Conservation (phyloP, 2,329 filamentous ascomycete species). For the Colletotrichum kahawae region DNA sequence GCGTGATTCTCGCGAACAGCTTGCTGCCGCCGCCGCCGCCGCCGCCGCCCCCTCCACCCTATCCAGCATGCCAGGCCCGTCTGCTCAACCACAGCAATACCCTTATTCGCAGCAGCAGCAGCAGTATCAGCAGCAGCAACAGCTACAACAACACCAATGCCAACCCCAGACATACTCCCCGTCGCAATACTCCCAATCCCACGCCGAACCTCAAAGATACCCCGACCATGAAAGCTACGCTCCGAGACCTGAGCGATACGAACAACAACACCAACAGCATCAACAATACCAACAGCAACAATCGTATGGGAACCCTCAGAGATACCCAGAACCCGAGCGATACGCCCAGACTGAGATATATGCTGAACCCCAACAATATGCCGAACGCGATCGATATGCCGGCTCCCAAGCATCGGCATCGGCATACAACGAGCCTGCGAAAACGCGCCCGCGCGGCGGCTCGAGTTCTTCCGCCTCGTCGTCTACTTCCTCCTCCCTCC, state of each 20-base stretch:
- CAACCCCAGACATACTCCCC: slow-evolving; percentile 14
- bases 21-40: neutral
- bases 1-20: slow-evolving; percentile 20
- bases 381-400: slow-evolving; percentile 8
- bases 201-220: slow-evolving; percentile 22
- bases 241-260: slow-evolving; percentile 4
- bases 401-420: slow-evolving; percentile 10
- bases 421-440: slow-evolving; percentile 10
- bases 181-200: slow-evolving; percentile 28
- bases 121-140: neutral
- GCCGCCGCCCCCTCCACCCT: neutral
- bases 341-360: slow-evolving; percentile 4
- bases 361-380: neutral
- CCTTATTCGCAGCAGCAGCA: neutral
- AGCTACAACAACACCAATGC: neutral
- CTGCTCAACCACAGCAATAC: neutral
- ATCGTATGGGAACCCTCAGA: neutral
- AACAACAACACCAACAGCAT: neutral
- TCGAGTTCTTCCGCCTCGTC: slow-evolving; percentile 48
- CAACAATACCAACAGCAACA: neutral
- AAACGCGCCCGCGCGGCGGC: slow-evolving; percentile 32
- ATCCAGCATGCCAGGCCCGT: slow-evolving; percentile 8
- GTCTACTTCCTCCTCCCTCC: slow-evolving; percentile 62
- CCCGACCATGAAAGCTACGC: slow-evolving; percentile 2
- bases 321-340: slow-evolving; percentile 8